Evolutionary conservation across 805 yeast genomes (phyloP), one percentile per base, ranked within the genome.

Genomic region (Saturnispora saitoi): DNA sequence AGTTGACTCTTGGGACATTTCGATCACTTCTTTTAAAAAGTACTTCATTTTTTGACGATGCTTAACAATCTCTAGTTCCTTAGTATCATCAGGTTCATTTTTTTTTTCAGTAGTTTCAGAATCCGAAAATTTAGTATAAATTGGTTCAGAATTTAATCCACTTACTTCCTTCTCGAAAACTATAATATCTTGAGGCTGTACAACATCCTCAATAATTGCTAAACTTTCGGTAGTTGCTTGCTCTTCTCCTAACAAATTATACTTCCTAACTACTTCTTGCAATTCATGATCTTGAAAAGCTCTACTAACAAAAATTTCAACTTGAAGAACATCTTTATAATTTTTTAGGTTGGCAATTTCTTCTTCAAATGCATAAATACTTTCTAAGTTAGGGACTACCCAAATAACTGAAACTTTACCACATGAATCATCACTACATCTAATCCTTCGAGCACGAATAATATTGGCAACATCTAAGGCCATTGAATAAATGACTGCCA

Each of bases 401-500:
- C 68, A 65, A 15, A 59, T 54, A 30, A 66, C 48, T 4, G 58
- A 49, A 28, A 65, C 56, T 2, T 55, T 56, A 22, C 52, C 56
- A 12, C 6, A 3, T 28, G 26, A 17, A 8, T 31, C 34, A n/a
- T 14, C 24, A 40, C 57, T 58, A 14, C 59, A 61, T 22, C 66
- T 53, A 29, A 60, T 40, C 17, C 48, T 49, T 31, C 59, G 64
- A 4, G 65, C 68, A 22, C 58, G 56, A 48, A 60, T 58, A 1
- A 62, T 61, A 44, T 58, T 59, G 0, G 67, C 67, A 30, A 76
- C 54, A 41, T 70, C 68, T 24, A 67, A 54, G 1, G 76, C 77
- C 49, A 77, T 70, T 3, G 78, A 67, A 38, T 73, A 66, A 9
- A 77, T 66, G 0, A 80, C 83, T 0, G 86, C 77, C 56, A 80